Conservation (phyloP, 345 rosid genomes). For the Linum trigynum region DNA sequence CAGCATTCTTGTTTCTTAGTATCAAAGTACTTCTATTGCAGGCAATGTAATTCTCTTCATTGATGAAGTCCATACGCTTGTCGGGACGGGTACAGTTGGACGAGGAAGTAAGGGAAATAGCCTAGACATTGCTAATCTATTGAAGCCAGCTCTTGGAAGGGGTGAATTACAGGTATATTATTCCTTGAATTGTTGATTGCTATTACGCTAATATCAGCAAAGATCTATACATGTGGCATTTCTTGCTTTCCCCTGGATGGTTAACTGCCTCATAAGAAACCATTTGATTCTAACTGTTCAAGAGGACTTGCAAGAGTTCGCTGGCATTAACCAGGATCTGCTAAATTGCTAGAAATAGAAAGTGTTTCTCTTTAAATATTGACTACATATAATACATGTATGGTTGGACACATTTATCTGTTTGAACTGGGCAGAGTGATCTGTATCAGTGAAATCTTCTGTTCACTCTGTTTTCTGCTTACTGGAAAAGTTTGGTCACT, state of each 20-base stretch:
- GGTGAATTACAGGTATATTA: constrained; percentile 75
- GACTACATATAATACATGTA: too few relatives aligned
- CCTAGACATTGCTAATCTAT: constrained; percentile 85
- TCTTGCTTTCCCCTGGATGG: neutral
- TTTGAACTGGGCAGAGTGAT: too few relatives aligned
- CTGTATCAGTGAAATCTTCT: too few relatives aligned
- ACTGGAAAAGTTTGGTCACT: too few relatives aligned
- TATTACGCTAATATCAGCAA: too few relatives aligned
- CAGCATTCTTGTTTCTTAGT: constrained; percentile 13
- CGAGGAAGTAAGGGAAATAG: constrained; percentile 89
- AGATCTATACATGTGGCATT: neutral
- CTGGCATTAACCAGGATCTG: too few relatives aligned
- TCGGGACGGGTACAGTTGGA: constrained; percentile 91
- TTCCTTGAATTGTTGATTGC: constrained; percentile 1
- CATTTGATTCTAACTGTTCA: too few relatives aligned
- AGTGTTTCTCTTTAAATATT: too few relatives aligned
- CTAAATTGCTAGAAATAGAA: too few relatives aligned
- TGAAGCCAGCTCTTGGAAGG: constrained; percentile 94
- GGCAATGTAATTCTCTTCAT: constrained; percentile 84
- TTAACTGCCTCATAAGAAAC: neutral
- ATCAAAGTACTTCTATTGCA: constrained; percentile 26
- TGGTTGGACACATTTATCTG: too few relatives aligned
- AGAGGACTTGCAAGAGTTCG: too few relatives aligned
- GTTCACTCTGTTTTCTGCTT: too few relatives aligned
- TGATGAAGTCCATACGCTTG: constrained; percentile 89